Evolutionary conservation across 805 yeast species (phyloP), one percentile per base, ranked within the genome.

Genomic region (Suhomyces sp.): DNA sequence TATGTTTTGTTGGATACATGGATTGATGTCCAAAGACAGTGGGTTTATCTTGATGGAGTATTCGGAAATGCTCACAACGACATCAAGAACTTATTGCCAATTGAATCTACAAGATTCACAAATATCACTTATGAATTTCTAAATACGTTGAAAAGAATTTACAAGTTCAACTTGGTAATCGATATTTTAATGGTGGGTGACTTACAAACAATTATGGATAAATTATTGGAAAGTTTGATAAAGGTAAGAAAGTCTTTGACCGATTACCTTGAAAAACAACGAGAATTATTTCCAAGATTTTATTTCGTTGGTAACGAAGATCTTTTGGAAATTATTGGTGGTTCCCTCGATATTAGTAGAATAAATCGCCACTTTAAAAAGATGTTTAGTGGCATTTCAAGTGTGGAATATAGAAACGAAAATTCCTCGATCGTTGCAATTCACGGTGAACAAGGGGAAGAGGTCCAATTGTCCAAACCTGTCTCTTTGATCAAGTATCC

Each of bases 301-400:
- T 88, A 82, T 50, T 90, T 91, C 52, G 63, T 91, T 18, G 96
- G 97, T 5, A 91, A 91, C 53, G 96, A 88, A 40, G 96, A 91
- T 53, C 60, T 91, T 19, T 63, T 91, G 21, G 95, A 87, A 42
- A 74, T 91, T 25, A 73, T 91, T 22, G 96, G 97, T 2, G 73
- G 81, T 33, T 63, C 77, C 0, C 60, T 53, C 4, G 74, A 80
- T 43, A 47, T 76, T 2, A 26, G 29, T 2, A 45, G 53, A n/a
- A 65, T 81, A 4, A 78, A 80, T 12, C 71, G 67, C 29, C 88
- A 83, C 49, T 58, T 88, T 32, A 65, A 68, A 30, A 85, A 84
- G 49, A 74, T 88, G 81, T 88, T 84, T 53, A 56, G 77, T 4
- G 95, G 91, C 2, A 63, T 88, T 3, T 45, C 70, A 0, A 50